A percentile compares a stretch with the other conserved stretches of the same genome.
Conservation (phyloP, 2,329 filamentous ascomycete species). For the Cladosporium austrohemisphaericum region DNA sequence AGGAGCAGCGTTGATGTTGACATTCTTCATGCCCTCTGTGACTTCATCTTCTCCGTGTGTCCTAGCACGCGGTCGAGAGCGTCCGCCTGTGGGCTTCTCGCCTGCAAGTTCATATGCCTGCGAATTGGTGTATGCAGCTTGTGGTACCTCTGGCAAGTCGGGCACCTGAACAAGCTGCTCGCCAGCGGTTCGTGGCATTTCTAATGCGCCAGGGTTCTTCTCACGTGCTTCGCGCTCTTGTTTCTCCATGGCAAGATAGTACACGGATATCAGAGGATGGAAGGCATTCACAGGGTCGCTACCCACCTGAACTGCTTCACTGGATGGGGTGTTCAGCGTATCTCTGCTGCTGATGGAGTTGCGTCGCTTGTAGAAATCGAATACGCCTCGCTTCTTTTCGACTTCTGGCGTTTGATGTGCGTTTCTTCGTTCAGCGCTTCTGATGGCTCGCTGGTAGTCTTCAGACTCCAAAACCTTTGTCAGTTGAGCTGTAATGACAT, state of each 20-base stretch:
- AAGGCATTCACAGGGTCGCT: slow-evolving; percentile 89
- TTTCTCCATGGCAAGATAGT: slow-evolving; percentile 95
- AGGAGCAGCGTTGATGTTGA: slow-evolving; percentile 58
- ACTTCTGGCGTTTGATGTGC: slow-evolving; percentile 56
- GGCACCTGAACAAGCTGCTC: slow-evolving; percentile 61
- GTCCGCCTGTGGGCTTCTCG: slow-evolving; percentile 78
- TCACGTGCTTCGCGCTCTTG: slow-evolving; percentile 69
- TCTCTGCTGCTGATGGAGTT: slow-evolving; percentile 88
- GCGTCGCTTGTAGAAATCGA: slow-evolving; percentile 94
- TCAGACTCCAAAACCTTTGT: slow-evolving; percentile 86
- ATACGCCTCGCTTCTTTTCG: slow-evolving; percentile 88
- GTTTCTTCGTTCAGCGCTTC: slow-evolving; percentile 64
- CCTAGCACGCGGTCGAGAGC: slow-evolving; percentile 77
- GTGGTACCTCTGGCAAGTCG: slow-evolving; percentile 69
- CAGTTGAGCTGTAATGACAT: slow-evolving; percentile 77
- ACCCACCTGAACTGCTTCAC: slow-evolving; percentile 77
- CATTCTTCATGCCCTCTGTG: slow-evolving; percentile 65
- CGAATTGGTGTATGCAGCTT: slow-evolving; percentile 84
- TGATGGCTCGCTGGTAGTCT: slow-evolving; percentile 85
- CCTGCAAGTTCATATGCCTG: slow-evolving; percentile 82
- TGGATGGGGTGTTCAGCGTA: slow-evolving; percentile 76
- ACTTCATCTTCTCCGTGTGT: slow-evolving; percentile 95
- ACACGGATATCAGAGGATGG: slow-evolving; percentile 86
- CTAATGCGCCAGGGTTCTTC: slow-evolving; percentile 56
- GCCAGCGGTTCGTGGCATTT: slow-evolving; percentile 54